phyloP scores from a whole-genome alignment of 306 rosid genomes.

The Medicago lupulina region DNA sequence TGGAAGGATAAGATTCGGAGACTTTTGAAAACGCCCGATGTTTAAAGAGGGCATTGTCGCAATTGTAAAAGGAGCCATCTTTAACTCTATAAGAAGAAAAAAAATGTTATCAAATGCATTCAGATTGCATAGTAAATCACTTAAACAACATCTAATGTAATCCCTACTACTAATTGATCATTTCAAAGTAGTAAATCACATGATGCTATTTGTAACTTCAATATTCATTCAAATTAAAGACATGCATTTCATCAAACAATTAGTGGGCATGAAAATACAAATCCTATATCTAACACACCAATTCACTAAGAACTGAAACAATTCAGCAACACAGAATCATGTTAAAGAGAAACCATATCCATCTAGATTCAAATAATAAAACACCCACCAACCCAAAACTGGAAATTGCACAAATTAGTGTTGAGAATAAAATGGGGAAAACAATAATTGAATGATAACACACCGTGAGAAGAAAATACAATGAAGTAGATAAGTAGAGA shows the following conservation, averaged over 20 bases:
- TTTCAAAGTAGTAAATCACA: not conserved
- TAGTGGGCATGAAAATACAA: not conserved
- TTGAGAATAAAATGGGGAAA: not conserved
- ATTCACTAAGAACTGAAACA: not conserved
- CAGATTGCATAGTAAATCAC: not conserved
- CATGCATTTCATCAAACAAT: slow-evolving; percentile 40
- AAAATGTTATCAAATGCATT: slow-evolving; percentile 26
- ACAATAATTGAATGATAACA: not conserved
- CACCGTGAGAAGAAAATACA: not conserved
- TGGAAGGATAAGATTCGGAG: slow-evolving; percentile 42
- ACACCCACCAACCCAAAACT: not conserved
- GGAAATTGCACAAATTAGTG: slow-evolving; percentile 9
- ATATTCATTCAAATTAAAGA: not conserved
- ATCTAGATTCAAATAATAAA: not conserved
- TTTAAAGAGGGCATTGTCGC: slow-evolving; percentile 48
- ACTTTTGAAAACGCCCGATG: slow-evolving; percentile 45
- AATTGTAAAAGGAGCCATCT: slow-evolving; percentile 63
- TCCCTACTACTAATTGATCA: not conserved
- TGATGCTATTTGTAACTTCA: slow-evolving; percentile 16
- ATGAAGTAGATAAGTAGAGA: not conserved
- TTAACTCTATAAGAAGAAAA: not conserved
- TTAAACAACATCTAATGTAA: slow-evolving; percentile 10
- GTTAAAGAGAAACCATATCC: not conserved
- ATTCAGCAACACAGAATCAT: slow-evolving; percentile 2
- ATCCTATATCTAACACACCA: not conserved